A percentile compares a stretch with the other conserved stretches of the same genome.
Conservation (phyloP, 805 yeast genomes). For the Wickerhamiella cacticola region DNA sequence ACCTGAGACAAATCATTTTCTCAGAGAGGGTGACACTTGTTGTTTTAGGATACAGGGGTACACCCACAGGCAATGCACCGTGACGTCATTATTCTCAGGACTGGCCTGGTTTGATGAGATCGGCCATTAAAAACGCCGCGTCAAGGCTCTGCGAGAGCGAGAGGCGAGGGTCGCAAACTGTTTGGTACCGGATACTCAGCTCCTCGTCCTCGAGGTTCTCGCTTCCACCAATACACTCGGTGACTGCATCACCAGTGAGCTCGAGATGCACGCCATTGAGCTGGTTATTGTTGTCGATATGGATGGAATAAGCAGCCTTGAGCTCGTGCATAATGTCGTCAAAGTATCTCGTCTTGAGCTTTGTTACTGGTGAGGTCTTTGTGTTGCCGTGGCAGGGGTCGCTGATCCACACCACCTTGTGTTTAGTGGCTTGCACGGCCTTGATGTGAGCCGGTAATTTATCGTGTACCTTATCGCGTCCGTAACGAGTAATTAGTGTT, state of each 20-base stretch:
- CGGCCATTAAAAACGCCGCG: slow-evolving; percentile 34
- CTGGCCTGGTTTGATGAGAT: slow-evolving; percentile 14
- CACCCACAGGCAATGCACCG: not conserved
- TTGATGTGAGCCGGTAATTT: slow-evolving; percentile 32
- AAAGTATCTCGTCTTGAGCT: slow-evolving; percentile 34
- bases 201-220: slow-evolving; percentile 31
- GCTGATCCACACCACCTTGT: slow-evolving; percentile 35
- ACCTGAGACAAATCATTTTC: no score
- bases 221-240: slow-evolving; percentile 36
- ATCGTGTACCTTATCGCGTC: slow-evolving; percentile 29
- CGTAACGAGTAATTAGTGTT: slow-evolving; percentile 34
- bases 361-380: slow-evolving; percentile 30
- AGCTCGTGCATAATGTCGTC: slow-evolving; percentile 34
- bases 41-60: no score
- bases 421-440: slow-evolving; percentile 31
- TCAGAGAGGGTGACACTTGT: no score
- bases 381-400: slow-evolving; percentile 39
- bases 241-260: slow-evolving; percentile 35
- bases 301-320: slow-evolving; percentile 29
- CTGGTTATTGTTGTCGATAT: slow-evolving; percentile 25
- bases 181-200: slow-evolving; percentile 31
- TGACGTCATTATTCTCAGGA: slow-evolving; percentile 2
- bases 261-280: slow-evolving; percentile 35
- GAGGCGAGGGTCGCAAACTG: slow-evolving; percentile 35
- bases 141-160: slow-evolving; percentile 32